Conservation (phyloP, 139 green algal genomes). For the Yamagishiella unicocca region DNA sequence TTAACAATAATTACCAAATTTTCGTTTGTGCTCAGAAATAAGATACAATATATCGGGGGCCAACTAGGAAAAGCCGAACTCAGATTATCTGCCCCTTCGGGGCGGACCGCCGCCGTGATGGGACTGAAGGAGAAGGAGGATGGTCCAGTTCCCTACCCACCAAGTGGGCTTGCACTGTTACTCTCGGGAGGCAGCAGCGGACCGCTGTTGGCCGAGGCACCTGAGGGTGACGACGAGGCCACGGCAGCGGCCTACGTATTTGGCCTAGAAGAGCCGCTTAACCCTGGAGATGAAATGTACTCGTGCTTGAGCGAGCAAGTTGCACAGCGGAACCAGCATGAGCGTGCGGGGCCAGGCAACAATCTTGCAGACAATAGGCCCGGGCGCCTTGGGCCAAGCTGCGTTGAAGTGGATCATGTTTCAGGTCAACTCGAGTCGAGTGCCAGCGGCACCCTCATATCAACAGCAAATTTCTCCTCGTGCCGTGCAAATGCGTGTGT, state of each 20-base stretch:
- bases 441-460: not conserved
- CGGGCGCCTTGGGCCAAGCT: not conserved
- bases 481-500: constrained; percentile 81
- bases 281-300: not conserved
- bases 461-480: constrained; percentile 80
- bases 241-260: constrained; percentile 2
- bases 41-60: too few relatives aligned
- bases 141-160: not conserved
- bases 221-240: not conserved
- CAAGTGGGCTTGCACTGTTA: constrained; percentile 3
- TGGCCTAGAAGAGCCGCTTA: not conserved
- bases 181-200: not conserved
- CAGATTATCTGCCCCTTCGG: not conserved
- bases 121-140: constrained; percentile 32
- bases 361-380: not conserved
- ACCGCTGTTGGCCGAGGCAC: not conserved
- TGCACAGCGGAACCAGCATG: not conserved
- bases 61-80: not conserved
- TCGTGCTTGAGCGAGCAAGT: not conserved
- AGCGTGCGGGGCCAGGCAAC: not conserved
- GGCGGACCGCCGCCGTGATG: constrained; percentile 6
- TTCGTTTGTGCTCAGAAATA: too few relatives aligned
- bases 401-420: not conserved
- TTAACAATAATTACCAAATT: not conserved
- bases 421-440: not conserved